A percentile compares a stretch with the other conserved stretches of the same genome.
Evolutionary conservation across 768 basidiomycete species (phyloP).

Genomic region (Holtermanniella nyarrowii): DNA sequence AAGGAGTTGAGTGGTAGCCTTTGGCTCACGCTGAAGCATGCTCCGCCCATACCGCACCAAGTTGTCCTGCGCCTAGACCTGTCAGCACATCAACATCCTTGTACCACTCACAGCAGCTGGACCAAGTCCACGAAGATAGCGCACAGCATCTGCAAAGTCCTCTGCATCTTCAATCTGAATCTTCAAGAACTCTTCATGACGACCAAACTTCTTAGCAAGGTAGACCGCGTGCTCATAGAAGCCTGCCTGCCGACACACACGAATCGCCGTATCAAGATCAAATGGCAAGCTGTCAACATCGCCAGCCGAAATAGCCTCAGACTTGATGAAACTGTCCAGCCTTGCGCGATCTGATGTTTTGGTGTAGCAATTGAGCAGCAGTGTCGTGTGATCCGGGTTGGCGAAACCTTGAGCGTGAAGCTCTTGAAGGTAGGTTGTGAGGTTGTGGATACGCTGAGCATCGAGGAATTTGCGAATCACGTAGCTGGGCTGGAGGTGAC

Average conservation of each 20-base stretch:
- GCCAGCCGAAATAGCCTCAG: slow-evolving; percentile 49
- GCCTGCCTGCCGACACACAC: slow-evolving; percentile 90
- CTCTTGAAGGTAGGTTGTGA: slow-evolving; percentile 92
- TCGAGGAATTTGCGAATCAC: slow-evolving; percentile 98
- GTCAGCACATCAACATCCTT: background rate
- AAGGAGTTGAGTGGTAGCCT: slow-evolving; percentile 79
- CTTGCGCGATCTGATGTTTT: slow-evolving; percentile 85
- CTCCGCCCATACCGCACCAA: slow-evolving; percentile 79
- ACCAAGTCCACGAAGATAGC: slow-evolving; percentile 68
- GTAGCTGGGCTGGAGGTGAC: slow-evolving; percentile 81
- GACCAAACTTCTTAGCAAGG: slow-evolving; percentile 78
- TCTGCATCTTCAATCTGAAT: slow-evolving; percentile 90
- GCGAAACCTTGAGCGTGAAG: slow-evolving; percentile 80
- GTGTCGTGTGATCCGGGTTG: slow-evolving; percentile 91
- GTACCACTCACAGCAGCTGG: slow-evolving; percentile 57
- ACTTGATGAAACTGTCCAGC: slow-evolving; percentile 83
- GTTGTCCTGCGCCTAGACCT: slow-evolving; percentile 63
- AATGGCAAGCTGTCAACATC: slow-evolving; percentile 69
- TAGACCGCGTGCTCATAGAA: slow-evolving; percentile 93
- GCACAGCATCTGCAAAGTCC: slow-evolving; percentile 67
- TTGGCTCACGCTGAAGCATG: slow-evolving; percentile 68
- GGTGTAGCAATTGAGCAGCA: slow-evolving; percentile 92
- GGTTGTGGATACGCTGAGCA: slow-evolving; percentile 87
- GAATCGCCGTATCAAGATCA: slow-evolving; percentile 91
- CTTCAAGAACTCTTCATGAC: slow-evolving; percentile 84